Base-by-base conservation (phyloP, 768 basidiomycete species). In the Psilocybe cubensis region DNA sequence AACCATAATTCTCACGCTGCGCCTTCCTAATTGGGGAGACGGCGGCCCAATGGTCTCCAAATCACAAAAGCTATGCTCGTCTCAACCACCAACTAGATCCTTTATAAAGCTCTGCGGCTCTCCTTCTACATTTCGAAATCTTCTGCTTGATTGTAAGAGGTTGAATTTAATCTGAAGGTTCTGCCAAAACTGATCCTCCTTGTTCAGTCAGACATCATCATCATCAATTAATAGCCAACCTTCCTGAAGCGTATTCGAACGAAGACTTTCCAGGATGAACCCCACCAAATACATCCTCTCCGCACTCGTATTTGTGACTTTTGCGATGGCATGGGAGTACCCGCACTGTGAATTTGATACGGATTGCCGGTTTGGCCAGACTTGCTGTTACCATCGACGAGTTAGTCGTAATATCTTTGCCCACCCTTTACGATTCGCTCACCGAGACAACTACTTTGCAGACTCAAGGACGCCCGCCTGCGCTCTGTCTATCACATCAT, bases 351-450 rank as follows among this genome's bases (percentile, higher is more conserved):
- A 49, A 41, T 51, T 54, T 21, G 33, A 51, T 17, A 25, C 47
- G 27, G 61, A 62, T 14, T 62, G 61, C 44, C 27, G 27, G 17
- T 40, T 40, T 20, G 42, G 40, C 8, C 21, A 62, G 29, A 56
- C 35, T 14, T 62, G 61, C 41, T 62, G 61, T 28, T 62, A 58
- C 21, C 61, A 62, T 38, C 61, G 61, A 14, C 46, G 61, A 33
- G 61, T 62, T 29, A 18, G 61, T 55, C 8, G 17, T 23, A 31
- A 24, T n/a, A 14, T 3, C 41, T 8, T 45, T 21, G 35, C 28
- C 8, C 38, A 18, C 23, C 20, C 21, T 17, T 28, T 29, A 20
- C 4, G n/a, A 11, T 25, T 44, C 29, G 27, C 12, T 47, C 12
- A 21, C 28, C 42, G 12, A 7, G 35, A 14, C 6, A 5, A 20